A percentile compares a stretch with the other conserved stretches of the same genome.
These are phyloP conservation scores for Paramecium pentaurelia DNA, from an alignment of 73 alveolate genomes.

Conservation along the genomic window DNA sequence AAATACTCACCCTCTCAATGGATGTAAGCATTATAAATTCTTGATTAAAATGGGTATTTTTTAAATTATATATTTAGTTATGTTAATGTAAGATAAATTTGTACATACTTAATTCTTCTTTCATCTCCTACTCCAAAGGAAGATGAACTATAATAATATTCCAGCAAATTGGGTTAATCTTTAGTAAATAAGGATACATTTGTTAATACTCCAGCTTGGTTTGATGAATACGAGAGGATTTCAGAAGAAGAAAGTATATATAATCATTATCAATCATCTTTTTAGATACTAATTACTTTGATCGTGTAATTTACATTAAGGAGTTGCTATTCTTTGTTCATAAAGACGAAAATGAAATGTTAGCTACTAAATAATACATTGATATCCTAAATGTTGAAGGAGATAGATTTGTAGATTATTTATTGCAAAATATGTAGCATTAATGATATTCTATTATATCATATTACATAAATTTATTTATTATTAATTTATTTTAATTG, in stretches of 20 bases:
- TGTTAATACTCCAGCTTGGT: conserved; percentile 30
- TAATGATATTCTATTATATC: neutral
- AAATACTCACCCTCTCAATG: conserved; percentile 8
- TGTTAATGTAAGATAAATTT: conserved; percentile 3
- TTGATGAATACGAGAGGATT: conserved; percentile 35
- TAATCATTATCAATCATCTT: neutral
- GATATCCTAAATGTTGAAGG: conserved; percentile 12
- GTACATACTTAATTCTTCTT: conserved; percentile 15
- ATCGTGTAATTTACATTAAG: conserved; percentile 44
- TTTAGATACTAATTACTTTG: conserved; percentile 58
- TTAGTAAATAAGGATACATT: neutral
- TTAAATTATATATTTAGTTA: neutral
- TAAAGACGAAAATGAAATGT: conserved; percentile 28
- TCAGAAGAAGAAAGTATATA: conserved; percentile 36
- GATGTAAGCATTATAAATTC: conserved; percentile 3
- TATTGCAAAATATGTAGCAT: neutral
- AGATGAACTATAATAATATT: neutral
- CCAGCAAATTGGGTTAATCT: neutral
- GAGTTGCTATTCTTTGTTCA: conserved; percentile 58
- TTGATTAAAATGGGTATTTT: conserved; percentile 23
- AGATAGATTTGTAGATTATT: conserved; percentile 26
- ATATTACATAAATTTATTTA: neutral
- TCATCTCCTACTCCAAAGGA: neutral
- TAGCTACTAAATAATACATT: neutral
- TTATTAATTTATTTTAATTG: neutral